Base-by-base conservation (phyloP, 768 basidiomycete species). In the Leccinum subgranulosum region DNA sequence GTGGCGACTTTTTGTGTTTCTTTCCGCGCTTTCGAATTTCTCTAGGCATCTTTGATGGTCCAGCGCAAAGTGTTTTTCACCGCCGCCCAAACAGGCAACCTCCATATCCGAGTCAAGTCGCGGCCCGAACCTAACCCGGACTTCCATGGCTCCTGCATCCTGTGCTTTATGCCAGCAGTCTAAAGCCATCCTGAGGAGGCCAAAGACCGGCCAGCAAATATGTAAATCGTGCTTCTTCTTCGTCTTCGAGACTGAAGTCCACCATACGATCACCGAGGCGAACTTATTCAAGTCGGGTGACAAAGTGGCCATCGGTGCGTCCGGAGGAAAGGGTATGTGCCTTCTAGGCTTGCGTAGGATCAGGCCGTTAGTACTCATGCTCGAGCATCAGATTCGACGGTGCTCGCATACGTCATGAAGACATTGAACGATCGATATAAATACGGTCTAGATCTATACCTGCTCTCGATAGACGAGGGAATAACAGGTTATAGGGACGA, bases 401-500 rank as follows among this genome's bases (percentile, higher is more conserved):
- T 99, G 15, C 81, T 99, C 43, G 97, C 97, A 12, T 87, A 98
- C 81, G 89, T 98, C 56, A 94, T 98, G 92, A 96, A 94, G 69
- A 83, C 88, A 4, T 77, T 99, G 53, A 98, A 98, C 72, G 90
- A 95, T 64, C 85, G 96, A 49, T 97, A 98, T 73, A 74, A 88
- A 56, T 99, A 99, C 64, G 92, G 92, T 34, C 79, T 99, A 57
- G 86, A 95, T 50, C 77, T 99, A 23, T 94, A 91, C 70, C 76
- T 99, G 21, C 82, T 99, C 49, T 98, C 95, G 0, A 98, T 99
- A 71, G 97, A 99, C 70, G 97, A 99, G 73, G 97, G 97, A 0
- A 99, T 98, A 63, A 95, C 94, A 23, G 97, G 97, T 1, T 99
- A 98, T 71, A 82, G 97, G 55, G 97, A 99, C 68, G 97, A 98